Evolutionary conservation across 2,329 filamentous ascomycete genomes (phyloP), one percentile per base, ranked within the genome.

Genomic region (Geoglossum cookeanum): DNA sequence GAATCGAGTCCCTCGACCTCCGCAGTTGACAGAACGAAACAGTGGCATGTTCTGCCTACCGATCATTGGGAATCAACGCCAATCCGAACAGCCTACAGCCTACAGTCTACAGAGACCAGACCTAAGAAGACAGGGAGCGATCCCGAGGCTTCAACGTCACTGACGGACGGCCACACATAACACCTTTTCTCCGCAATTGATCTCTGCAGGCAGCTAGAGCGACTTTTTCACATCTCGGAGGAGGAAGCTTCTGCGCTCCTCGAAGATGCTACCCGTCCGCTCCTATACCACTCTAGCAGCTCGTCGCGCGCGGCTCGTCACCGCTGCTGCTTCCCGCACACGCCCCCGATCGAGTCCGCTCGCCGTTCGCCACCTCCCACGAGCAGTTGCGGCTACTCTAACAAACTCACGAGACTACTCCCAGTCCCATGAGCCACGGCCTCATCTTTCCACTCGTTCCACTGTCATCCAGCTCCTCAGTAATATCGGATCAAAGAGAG

Each of bases 401-500:
- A 35, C 49, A 37, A 9, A 15, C 33, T 33, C 49, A 53, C 49
- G 49, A 37, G 3, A 32, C 1, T 53, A 53, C 33, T 35, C 49
- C 22, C 7, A 37, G 37, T 17, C 49, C 15, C 32, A 27, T 29
- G 49, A 53, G 56, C n/a, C 17, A 17, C 32, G 39, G 3, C 5
- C 42, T 7, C 55, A 52, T 27, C 55, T 57, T 9, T 57, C 78
- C 58, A 88, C 85, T 49, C 79, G 86, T 59, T 84, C 84, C 52
- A 90, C 88, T 57, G 88, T 94, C 61, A 84, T 94, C 66, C 87
- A 91, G 73, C 79, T 95, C 59, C 78, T 97, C 64, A 94, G 88
- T 74, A 95, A 91, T 72, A 94, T 97, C 69, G 91, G 89, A 61
- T 95, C 89, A 61, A 94, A 94, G 78, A 79, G 91, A 60, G 91